Percentiles rank a stretch among this genome's conserved stretches.
Conservation (phyloP, 306 rosid genomes). For the Casuarina cunninghamiana region DNA sequence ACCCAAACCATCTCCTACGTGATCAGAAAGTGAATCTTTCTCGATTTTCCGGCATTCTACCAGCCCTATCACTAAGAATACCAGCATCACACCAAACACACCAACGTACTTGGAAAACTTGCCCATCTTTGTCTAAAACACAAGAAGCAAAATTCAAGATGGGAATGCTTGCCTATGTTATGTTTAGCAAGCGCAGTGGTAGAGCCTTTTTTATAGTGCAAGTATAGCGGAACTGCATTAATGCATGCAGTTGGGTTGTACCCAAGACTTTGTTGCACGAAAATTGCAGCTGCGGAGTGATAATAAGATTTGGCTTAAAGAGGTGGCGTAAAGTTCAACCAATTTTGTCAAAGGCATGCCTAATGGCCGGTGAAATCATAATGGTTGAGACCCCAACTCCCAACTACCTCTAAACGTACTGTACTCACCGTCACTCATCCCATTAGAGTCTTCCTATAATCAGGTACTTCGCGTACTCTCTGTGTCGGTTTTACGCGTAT, state of each 20-base stretch:
- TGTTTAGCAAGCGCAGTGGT: slow-evolving; percentile 10
- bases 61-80: slow-evolving; percentile 34
- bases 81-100: slow-evolving; percentile 43
- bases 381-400: slow-evolving; percentile 35
- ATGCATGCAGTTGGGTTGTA: slow-evolving; percentile 44
- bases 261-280: no score
- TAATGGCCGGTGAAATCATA: slow-evolving; percentile 43
- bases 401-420: slow-evolving; percentile 35
- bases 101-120: slow-evolving; percentile 32
- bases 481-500: no score
- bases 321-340: slow-evolving; percentile 44
- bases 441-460: neutral
- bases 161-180: slow-evolving; percentile 6
- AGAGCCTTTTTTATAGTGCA: slow-evolving; percentile 43
- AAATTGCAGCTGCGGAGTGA: neutral
- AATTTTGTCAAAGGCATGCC: slow-evolving; percentile 16
- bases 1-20: slow-evolving; percentile 18
- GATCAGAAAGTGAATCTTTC: slow-evolving; percentile 23
- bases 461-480: neutral
- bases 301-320: slow-evolving; percentile 17
- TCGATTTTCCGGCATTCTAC: slow-evolving; percentile 49
- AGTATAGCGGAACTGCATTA: slow-evolving; percentile 24
- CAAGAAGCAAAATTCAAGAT: neutral
- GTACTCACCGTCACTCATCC: neutral
- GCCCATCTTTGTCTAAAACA: slow-evolving; percentile 43